A percentile compares a stretch with the other conserved stretches of the same genome.
Conservation (phyloP, 208 protist genomes). For the Trichomonas vaginalis region DNA sequence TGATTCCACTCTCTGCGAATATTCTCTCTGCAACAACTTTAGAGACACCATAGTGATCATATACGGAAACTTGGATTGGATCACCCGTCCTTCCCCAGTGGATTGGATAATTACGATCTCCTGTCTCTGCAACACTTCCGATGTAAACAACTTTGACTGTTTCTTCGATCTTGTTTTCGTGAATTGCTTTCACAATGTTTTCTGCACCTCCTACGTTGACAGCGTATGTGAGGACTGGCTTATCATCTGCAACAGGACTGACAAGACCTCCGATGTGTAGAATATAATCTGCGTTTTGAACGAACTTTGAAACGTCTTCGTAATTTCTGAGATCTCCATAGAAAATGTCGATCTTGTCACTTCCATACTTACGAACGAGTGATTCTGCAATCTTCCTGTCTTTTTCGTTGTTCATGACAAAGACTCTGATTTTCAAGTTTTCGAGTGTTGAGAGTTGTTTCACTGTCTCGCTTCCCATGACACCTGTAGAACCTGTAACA, state of each 20-base stretch:
- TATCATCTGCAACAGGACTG: not conserved
- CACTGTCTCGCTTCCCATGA: not conserved
- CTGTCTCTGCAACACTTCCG: not conserved
- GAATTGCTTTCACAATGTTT: not conserved
- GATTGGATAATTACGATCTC: not conserved
- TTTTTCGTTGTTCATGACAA: not conserved
- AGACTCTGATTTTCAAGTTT: not conserved
- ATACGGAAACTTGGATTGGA: not conserved
- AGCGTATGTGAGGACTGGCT: not conserved
- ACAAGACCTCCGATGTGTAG: not conserved
- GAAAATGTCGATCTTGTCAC: not conserved
- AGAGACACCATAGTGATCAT: not conserved
- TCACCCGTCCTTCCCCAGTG: constrained; percentile 1
- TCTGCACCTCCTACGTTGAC: not conserved
- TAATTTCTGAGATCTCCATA: not conserved
- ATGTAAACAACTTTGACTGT: not conserved
- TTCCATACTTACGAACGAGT: too few relatives aligned
- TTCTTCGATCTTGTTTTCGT: not conserved
- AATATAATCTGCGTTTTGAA: not conserved
- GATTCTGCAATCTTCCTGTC: not conserved
- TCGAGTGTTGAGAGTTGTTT: not conserved
- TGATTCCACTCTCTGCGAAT: not conserved
- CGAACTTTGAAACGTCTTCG: not conserved
- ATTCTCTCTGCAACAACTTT: not conserved
- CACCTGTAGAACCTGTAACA: not conserved